Base-by-base conservation (phyloP, 2,329 filamentous ascomycete species). In the Claviceps maximensis region DNA sequence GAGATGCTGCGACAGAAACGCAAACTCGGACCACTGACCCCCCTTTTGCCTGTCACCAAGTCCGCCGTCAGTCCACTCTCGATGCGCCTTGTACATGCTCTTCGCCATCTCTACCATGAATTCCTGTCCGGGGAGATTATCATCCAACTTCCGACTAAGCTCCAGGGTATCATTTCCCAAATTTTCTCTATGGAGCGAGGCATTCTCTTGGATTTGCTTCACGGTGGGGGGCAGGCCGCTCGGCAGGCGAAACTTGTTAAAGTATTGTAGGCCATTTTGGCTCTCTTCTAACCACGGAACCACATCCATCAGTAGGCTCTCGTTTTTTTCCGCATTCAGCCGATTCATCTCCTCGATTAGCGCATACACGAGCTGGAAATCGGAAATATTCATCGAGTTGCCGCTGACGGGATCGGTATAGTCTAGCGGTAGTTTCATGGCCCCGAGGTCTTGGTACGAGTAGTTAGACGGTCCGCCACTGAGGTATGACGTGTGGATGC, bases 391-490 rank as follows among this genome's bases (percentile, higher is more conserved):
- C 56, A 70, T 67, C 0, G 76, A 82, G 59, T 81, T 80, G 25
- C 42, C 47, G n/a, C 71, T 73, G 17, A 69, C 69, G 3, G 73
- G 71, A 27, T 73, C 72, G 2, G 72, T 62, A 56, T 78, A 73
- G 2, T 71, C 73, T 15, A 77, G 70, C 0, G 82, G 82, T 57
- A 85, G 79, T 2, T 80, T 69, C 80, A 85, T 84, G 0, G 80
- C 79, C 0, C 82, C 82, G 77, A 74, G 75, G 61, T 84, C 82
- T 59, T 84, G 80, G 62, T 86, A 85, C 23, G 81, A 80, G 59
- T 84, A 84, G 55, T 84, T 72, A 21, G 76, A 75, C 0, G 79
- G 77, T 0, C 71, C 77, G 5, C 75, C 77, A 3, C 74, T 74
- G 2, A 86, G 72, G 53, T 85, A 85, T 51, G 73, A 73, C 1